Conservation (phyloP, 495 filamentous ascomycete species). For the Trichocladium uniseriatum region DNA sequence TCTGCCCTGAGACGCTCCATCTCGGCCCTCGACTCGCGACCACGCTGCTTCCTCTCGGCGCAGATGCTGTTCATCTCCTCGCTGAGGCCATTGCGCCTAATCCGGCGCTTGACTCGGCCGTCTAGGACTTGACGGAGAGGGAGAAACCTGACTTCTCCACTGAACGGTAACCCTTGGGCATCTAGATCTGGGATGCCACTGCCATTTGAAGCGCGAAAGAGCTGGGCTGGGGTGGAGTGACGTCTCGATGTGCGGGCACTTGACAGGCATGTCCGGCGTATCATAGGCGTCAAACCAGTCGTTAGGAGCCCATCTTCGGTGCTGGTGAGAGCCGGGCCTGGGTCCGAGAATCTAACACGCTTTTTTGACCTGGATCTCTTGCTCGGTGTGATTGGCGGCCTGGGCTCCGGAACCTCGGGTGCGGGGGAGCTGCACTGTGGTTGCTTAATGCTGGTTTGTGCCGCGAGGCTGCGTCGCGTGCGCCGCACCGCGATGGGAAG, state of each 20-base stretch:
- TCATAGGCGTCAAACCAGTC: conserved; percentile 61
- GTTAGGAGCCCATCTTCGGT: conserved; percentile 30
- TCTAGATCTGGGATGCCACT: conserved; percentile 20
- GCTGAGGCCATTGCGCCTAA: conserved; percentile 61
- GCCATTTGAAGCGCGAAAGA: conserved; percentile 21
- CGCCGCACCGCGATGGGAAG: conserved; percentile 25
- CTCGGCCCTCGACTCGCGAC: conserved; percentile 31
- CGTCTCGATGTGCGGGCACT: conserved; percentile 36
- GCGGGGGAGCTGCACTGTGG: neutral
- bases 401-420: neutral
- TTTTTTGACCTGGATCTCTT: conserved; percentile 38
- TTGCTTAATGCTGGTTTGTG: neutral
- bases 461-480: conserved; percentile 12
- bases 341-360: conserved; percentile 64
- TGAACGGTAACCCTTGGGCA: conserved; percentile 24
- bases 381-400: conserved; percentile 9
- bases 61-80: conserved; percentile 64
- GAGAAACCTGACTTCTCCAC: conserved; percentile 40
- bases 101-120: conserved; percentile 58
- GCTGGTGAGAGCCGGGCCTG: conserved; percentile 38
- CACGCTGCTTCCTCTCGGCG: conserved; percentile 43
- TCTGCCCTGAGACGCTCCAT: conserved; percentile 44
- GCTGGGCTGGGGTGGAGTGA: conserved; percentile 30
- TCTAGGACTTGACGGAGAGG: conserved; percentile 64
- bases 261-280: conserved; percentile 48